Evolutionary conservation across 1,139 yeast genomes (phyloP).

Genomic region (Saccharomyces hybrid): DNA sequence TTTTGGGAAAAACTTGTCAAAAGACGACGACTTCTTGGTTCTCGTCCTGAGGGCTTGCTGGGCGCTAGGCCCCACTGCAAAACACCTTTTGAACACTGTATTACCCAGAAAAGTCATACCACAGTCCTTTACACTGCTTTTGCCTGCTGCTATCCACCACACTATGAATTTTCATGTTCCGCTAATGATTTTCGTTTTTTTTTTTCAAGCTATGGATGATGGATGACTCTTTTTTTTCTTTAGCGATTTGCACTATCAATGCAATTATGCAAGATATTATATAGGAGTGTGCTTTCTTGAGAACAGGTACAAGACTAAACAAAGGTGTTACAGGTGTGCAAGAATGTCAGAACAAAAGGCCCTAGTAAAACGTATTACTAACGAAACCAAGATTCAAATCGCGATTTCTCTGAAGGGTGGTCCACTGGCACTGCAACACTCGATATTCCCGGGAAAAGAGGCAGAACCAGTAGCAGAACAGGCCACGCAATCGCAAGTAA

Average conservation of each 20-base stretch:
- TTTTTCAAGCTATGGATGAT: no score
- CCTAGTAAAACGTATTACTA: constrained; percentile 62
- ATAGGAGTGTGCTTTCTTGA: no score
- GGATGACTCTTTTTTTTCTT: no score
- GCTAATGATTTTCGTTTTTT: no score
- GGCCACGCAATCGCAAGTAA: constrained; percentile 53
- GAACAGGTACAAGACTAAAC: no score
- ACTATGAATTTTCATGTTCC: no score
- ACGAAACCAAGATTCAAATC: constrained; percentile 89
- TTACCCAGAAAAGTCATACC: not conserved
- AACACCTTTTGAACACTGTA: not conserved
- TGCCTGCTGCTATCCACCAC: no score
- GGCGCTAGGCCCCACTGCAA: not conserved
- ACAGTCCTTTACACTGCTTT: no score
- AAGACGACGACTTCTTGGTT: not conserved
- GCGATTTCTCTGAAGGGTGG: constrained; percentile 87
- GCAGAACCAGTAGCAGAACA: constrained; percentile 44
- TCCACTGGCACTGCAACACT: constrained; percentile 47
- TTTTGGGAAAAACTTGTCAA: not conserved
- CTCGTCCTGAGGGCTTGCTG: not conserved
- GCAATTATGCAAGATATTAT: no score
- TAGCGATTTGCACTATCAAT: no score
- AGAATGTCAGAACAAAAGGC: constrained; percentile 39
- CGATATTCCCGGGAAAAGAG: constrained; percentile 36
- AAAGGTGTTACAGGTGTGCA: no score